Evolutionary conservation across 2,329 filamentous ascomycete genomes (phyloP), one percentile per base, ranked within the genome.

Genomic region (Fusarium sacchari): DNA sequence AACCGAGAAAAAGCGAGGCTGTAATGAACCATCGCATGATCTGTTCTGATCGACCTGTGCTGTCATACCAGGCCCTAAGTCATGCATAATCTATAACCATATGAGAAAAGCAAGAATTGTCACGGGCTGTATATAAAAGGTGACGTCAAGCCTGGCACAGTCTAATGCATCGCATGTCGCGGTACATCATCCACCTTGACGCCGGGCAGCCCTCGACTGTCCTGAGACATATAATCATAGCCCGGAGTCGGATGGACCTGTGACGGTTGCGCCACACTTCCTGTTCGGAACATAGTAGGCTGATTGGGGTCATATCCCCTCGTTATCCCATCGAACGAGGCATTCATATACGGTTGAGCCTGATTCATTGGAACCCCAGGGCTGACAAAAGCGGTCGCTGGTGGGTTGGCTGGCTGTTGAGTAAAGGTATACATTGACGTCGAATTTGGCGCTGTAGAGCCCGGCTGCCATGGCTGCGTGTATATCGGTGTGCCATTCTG

Each of bases 341-440:
- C 64, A 14, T 76, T 72, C 49, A 83, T 80, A 53, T 83, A 84
- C 4, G 79, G 62, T 62, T 81, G 81, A 13, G 70, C 78, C 36
- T 81, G 76, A 12, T 76, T 79, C 62, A 83, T 77, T 22, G 80
- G 71, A 15, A 84, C 82, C 2, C 69, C 59, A 4, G 80, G 76
- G 39, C 73, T 77, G 26, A 81, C 78, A 66, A 81, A 83, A 2
- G 81, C 72, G 4, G 80, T 62, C 37, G 79, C 73, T 37, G 80
- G 71, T 20, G 80, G 58, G 17, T 79, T 77, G 9, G 80, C 69
- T 28, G 83, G 82, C 59, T 86, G 83, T 12, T 82, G 77, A 20
- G 83, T 80, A 58, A 86, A 88, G 3, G 85, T 76, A 71, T 88
- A 89, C 69, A 88, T 79, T 1, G 85, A 72, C 2, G 85, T 78